These are phyloP conservation scores for Erodium maritimum DNA, from an alignment of 345 rosid species.

Conservation along the genomic window DNA sequence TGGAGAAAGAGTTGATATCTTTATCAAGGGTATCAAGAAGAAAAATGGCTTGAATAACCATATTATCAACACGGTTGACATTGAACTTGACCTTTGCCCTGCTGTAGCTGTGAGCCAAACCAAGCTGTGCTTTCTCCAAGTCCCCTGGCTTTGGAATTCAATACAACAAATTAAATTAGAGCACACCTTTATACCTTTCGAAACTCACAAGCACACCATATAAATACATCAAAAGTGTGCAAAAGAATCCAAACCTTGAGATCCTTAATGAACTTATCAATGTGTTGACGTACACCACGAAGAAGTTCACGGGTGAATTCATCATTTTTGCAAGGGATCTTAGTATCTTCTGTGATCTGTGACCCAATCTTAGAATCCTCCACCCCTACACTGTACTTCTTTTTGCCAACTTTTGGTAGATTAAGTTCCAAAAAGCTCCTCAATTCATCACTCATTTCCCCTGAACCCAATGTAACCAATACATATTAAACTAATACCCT, in stretches of 20 bases:
- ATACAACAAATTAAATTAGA: background rate
- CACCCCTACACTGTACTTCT: conserved; percentile 72
- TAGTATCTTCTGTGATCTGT: conserved; percentile 57
- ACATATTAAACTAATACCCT: background rate
- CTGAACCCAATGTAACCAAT: conserved; percentile 2
- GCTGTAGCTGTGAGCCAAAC: conserved; percentile 90
- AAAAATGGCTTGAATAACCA: conserved; percentile 94
- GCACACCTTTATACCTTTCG: background rate
- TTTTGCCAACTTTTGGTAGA: conserved; percentile 83
- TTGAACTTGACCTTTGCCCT: conserved; percentile 96
- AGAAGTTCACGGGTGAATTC: conserved; percentile 80
- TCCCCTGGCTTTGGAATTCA: conserved; percentile 57
- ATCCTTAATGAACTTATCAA: conserved; percentile 77
- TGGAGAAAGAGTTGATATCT: conserved; percentile 74
- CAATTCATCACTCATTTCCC: conserved; percentile 73
- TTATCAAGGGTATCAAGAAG: conserved; percentile 83
- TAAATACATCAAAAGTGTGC: too few relatives aligned
- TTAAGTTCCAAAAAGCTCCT: conserved; percentile 76
- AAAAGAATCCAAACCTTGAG: conserved; percentile 47
- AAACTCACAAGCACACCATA: background rate
- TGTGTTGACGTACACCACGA: conserved; percentile 77
- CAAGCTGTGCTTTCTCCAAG: conserved; percentile 86
- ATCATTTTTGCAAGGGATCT: conserved; percentile 81
- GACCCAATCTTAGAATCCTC: conserved; percentile 84
- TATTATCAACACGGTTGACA: conserved; percentile 79